Percentiles rank a stretch among this genome's conserved stretches.
Evolutionary conservation across 2,329 filamentous ascomycete genomes (phyloP).

Genomic region (Arthrobotrys sinensis): DNA sequence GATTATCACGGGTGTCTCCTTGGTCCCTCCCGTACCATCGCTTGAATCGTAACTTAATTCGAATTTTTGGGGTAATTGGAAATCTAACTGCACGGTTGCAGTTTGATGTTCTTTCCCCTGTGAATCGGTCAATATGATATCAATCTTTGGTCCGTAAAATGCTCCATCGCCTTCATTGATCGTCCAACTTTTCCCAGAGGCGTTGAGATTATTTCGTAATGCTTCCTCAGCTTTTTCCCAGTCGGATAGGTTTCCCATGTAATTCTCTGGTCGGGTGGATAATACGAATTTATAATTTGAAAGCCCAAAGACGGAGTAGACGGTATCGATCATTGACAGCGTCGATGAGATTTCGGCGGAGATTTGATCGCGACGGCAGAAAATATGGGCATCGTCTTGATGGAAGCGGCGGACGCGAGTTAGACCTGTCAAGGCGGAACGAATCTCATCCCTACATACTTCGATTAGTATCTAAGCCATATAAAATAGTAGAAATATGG

Average conservation of each 20-base stretch:
- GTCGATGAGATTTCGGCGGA: constrained; percentile 80
- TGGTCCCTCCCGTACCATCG: not conserved
- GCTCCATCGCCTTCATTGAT: constrained; percentile 86
- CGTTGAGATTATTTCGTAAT: constrained; percentile 75
- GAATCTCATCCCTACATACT: constrained; percentile 79
- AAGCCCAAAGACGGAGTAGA: constrained; percentile 79
- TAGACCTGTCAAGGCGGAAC: constrained; percentile 83
- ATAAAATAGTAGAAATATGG: constrained; percentile 3
- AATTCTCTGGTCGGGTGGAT: constrained; percentile 82
- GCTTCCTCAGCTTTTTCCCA: constrained; percentile 77
- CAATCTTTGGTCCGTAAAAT: constrained; percentile 93
- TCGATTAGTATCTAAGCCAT: not conserved
- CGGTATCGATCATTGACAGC: constrained; percentile 80
- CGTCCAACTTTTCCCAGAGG: constrained; percentile 78
- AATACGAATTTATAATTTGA: constrained; percentile 82
- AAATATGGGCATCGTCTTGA: constrained; percentile 92
- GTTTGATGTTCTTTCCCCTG: constrained; percentile 90
- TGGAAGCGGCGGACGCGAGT: constrained; percentile 89
- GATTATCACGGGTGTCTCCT: constrained; percentile 78
- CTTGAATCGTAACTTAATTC: constrained; percentile 78
- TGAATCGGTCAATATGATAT: constrained; percentile 84
- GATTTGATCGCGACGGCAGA: constrained; percentile 84
- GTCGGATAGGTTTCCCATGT: constrained; percentile 81
- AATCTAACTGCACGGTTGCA: constrained; percentile 90
- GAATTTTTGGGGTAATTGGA: constrained; percentile 88